These are phyloP conservation scores for Hymenoscyphus occultus DNA, from an alignment of 2,329 filamentous ascomycete species.

Conservation along the genomic window DNA sequence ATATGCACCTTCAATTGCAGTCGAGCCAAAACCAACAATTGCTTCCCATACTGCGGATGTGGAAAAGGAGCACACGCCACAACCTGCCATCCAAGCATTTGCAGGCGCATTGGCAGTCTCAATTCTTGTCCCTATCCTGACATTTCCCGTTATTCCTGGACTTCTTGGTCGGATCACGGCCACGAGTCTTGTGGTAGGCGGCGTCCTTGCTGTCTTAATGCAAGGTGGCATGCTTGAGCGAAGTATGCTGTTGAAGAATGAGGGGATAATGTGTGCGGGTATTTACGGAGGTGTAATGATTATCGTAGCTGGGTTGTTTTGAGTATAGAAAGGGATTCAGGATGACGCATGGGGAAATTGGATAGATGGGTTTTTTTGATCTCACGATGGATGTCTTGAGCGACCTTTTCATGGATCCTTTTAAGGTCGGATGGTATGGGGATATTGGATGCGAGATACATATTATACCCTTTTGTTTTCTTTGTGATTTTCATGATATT, in stretches of 20 bases:
- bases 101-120: constrained; percentile 50
- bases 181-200: constrained; percentile 50
- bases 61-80: constrained; percentile 27
- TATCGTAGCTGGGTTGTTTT: constrained; percentile 26
- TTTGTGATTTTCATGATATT: too few species aligned
- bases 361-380: background rate
- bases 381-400: too few species aligned
- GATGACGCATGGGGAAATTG: background rate
- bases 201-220: constrained; percentile 36
- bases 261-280: constrained; percentile 27
- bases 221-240: constrained; percentile 23
- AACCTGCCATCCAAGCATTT: constrained; percentile 27
- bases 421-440: background rate
- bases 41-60: constrained; percentile 13
- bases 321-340: background rate
- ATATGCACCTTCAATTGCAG: constrained; percentile 12
- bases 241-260: constrained; percentile 18
- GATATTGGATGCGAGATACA: too few species aligned
- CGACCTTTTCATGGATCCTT: too few species aligned
- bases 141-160: constrained; percentile 55
- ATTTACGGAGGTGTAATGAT: constrained; percentile 34
- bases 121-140: constrained; percentile 55
- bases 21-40: background rate
- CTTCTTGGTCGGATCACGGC: constrained; percentile 58
- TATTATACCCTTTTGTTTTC: too few species aligned